Evolutionary conservation across 2,329 filamentous ascomycete species (phyloP), one percentile per base, ranked within the genome.

Genomic region (Cadophora sp.): DNA sequence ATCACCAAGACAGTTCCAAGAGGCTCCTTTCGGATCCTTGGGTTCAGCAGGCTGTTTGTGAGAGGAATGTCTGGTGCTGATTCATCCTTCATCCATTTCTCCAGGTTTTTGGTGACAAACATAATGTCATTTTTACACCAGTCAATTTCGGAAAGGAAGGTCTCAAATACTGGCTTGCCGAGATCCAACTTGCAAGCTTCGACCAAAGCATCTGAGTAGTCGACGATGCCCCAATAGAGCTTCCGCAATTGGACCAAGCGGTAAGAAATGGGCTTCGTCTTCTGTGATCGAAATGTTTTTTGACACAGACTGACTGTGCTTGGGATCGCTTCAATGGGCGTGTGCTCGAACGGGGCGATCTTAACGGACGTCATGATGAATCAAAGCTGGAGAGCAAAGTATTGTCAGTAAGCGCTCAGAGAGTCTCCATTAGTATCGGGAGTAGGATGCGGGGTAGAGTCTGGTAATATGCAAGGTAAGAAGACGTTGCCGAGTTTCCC

Each of bases 151-250:
- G 86, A 84, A 43, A 96, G 75, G 73, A 88, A 83, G 34, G 92
- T 83, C 83, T 98, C 96, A 78, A 90, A 93, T 40, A 82, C 79
- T 67, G 90, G 86, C 84, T 97, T 97, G 79, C 88, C 86, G 72
- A 98, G 82, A 77, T 99, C 96, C 74, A 87, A 84, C 77, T 87
- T 85, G 77, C 93, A 87, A 26, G 95, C 93, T 79, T 93, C 91
- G 73, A 88, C 78, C 69, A 98, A 85, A 74, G 91, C 86, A 56
- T 88, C 83, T 66, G 89, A 86, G 78, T 92, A 90, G 83, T 98
- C 95, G 72, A 89, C 89, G 73, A 97, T 80, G 8, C 87, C 94
- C 96, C 96, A 98, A 84, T 97, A 98, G 66, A 98, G 89, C 85
- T 94, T 95, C 75, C 94, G 91, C 69, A 99, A 88, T 85, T 98